A percentile compares a stretch with the other conserved stretches of the same genome.
phyloP scores from a whole-genome alignment of 1,284 basidiomycete genomes.

The Sutorius eximius region DNA sequence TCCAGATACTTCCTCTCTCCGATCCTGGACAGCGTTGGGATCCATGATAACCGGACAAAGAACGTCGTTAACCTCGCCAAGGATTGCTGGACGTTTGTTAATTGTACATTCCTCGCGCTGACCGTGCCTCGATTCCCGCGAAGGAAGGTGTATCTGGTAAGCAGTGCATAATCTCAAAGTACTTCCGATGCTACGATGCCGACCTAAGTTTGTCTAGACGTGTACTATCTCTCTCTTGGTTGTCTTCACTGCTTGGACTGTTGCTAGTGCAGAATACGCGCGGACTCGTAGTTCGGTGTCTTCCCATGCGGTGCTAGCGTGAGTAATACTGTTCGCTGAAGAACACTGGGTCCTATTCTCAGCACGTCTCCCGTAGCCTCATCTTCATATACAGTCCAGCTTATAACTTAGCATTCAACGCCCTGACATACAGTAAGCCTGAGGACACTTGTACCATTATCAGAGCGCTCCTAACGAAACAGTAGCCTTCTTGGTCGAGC shows the following conservation, averaged over 20 bases:
- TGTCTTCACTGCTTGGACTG: conserved; percentile 7
- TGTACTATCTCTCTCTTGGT: conserved; percentile 15
- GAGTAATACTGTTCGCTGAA: no score
- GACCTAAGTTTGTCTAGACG: neutral
- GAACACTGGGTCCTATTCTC: neutral
- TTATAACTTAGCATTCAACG: conserved; percentile 13
- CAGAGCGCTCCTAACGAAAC: no score
- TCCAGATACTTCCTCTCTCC: conserved; percentile 15
- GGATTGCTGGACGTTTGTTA: conserved; percentile 10
- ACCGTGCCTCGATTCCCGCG: conserved; percentile 14
- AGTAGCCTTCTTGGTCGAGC: conserved; percentile 27
- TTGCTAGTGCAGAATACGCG: conserved; percentile 15
- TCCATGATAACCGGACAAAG: conserved; percentile 19
- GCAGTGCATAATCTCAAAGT: neutral
- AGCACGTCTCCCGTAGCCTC: conserved; percentile 7
- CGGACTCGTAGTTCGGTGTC: neutral
- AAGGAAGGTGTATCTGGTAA: conserved; percentile 15
- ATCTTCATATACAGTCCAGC: conserved; percentile 11
- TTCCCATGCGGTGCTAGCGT: no score
- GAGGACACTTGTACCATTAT: no score
- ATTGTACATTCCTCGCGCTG: conserved; percentile 1
- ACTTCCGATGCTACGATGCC: no score
- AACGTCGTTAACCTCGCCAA: conserved; percentile 14
- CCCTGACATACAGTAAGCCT: conserved; percentile 13
- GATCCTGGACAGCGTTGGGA: conserved; percentile 18